Conservation (phyloP, 1,284 basidiomycete genomes). For the Irpex lacteus region DNA sequence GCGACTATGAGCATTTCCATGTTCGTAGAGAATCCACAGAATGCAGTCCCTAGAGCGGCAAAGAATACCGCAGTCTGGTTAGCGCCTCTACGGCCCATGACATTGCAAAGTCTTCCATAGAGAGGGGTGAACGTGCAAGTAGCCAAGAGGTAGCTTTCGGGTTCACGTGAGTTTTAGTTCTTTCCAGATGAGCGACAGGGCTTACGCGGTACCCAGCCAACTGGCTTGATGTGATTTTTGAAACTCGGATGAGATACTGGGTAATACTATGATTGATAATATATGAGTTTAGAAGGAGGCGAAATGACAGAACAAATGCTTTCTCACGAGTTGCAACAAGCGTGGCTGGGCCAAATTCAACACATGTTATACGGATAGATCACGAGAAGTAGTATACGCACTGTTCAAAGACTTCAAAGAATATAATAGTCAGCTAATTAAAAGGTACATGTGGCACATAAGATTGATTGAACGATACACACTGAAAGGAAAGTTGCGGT, state of each 20-base stretch:
- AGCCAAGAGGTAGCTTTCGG: slow-evolving; percentile 69
- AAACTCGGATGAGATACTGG: slow-evolving; percentile 80
- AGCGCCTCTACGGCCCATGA: slow-evolving; percentile 73
- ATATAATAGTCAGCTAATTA: slow-evolving; percentile 4
- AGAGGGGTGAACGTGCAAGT: slow-evolving; percentile 81
- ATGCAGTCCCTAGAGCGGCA: slow-evolving; percentile 68
- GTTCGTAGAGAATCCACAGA: slow-evolving; percentile 69
- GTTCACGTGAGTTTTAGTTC: not conserved
- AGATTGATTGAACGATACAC: slow-evolving; percentile 25
- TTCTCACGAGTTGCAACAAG: slow-evolving; percentile 54
- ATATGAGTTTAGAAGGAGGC: slow-evolving; percentile 1
- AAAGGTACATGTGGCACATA: not conserved
- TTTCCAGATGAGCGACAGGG: slow-evolving; percentile 8
- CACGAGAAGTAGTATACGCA: slow-evolving; percentile 30
- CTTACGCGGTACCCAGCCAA: slow-evolving; percentile 77
- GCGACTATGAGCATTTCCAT: slow-evolving; percentile 78
- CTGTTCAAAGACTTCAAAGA: slow-evolving; percentile 56
- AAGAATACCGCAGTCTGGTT: slow-evolving; percentile 69
- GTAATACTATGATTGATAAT: slow-evolving; percentile 48
- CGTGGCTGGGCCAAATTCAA: slow-evolving; percentile 33
- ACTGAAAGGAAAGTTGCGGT: slow-evolving; percentile 68
- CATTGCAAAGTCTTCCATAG: slow-evolving; percentile 77
- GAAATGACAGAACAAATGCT: not conserved
- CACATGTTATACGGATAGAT: not conserved
- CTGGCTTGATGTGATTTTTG: slow-evolving; percentile 74